Evolutionary conservation across 768 basidiomycete genomes (phyloP), one percentile per base, ranked within the genome.

Genomic region (Leccinum broughii): DNA sequence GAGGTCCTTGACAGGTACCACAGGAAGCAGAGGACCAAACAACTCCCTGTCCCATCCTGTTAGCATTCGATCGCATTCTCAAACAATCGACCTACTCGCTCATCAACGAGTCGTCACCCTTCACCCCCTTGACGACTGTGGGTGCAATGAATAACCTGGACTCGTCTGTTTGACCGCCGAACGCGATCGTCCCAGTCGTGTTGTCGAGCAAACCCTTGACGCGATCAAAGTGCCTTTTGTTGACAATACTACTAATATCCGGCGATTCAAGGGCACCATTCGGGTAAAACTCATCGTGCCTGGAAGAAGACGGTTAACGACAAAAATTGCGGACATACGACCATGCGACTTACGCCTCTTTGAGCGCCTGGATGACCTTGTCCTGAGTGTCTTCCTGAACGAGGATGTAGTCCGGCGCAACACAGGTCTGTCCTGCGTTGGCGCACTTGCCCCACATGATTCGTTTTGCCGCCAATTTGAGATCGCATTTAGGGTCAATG

Each of bases 371-470:
- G 20, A 80, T 58, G 24, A 82, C 61, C 32, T 61, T 66, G 28
- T 79, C 80, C 58, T 81, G 74, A n/a, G 73, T 70, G 7, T 69
- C 69, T 37, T 73, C 71, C 6, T 76, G 78, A 9, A 85, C 75
- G n/a, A 85, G 75, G 22, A 80, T 64, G 61, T 84, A 84, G 63
- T 85, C 83, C 1, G 83, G 83, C 6, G 89, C 85, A 3, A 88
- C 78, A 60, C 92, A 94, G 1, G 85, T 85, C 77, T 93, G 83
- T 2, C 93, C 93, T 0, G 83, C 85, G 64, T 95, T 95, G n/a
- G 77, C 72, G 51, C 77, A 74, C 66, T 92, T 92, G 22, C 91
- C 91, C 90, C 91, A 94, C 39, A 93, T 70, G 48, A 95, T 78
- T 17, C 92, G 81, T 48, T 80, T 81, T 3, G 90, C 89, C 0